Evolutionary conservation across 2,329 filamentous ascomycete species (phyloP).

Genomic region (Pyrenophora tritici-repentis): DNA sequence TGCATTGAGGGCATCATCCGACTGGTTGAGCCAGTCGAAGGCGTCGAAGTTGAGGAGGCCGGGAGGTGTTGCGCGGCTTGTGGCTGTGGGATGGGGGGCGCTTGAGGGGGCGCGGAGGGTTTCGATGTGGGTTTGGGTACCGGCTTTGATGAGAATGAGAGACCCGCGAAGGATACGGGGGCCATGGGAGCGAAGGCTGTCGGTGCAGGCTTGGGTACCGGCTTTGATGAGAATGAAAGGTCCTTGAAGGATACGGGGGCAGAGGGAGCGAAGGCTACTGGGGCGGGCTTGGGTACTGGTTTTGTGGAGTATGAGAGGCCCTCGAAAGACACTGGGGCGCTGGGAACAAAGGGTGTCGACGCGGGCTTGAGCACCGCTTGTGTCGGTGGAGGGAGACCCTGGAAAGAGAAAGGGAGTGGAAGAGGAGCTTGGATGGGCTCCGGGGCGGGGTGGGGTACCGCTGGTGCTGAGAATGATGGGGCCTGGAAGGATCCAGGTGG

Average conservation of each 20-base stretch:
- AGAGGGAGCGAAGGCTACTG: background rate
- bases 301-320: no score
- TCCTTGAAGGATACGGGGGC: no score
- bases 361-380: background rate
- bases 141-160: no score
- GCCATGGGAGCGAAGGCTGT: background rate
- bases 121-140: no score
- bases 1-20: background rate
- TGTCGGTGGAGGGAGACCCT: no score
- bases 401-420: background rate
- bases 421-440: background rate
- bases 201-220: background rate
- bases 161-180: no score
- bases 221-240: no score
- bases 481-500: background rate
- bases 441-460: no score
- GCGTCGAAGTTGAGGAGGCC: slow-evolving; percentile 2
- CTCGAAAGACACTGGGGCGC: no score
- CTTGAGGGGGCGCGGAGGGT: background rate
- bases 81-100: background rate
- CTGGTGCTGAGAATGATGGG: no score
- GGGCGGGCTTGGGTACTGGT: no score
- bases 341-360: background rate
- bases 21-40: background rate
- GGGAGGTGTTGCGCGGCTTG: background rate